Percentiles rank a stretch among this genome's conserved stretches.
These are phyloP conservation scores for Skeletonema costatum DNA, from an alignment of 108 stramenopile genomes.

Conservation along the genomic window DNA sequence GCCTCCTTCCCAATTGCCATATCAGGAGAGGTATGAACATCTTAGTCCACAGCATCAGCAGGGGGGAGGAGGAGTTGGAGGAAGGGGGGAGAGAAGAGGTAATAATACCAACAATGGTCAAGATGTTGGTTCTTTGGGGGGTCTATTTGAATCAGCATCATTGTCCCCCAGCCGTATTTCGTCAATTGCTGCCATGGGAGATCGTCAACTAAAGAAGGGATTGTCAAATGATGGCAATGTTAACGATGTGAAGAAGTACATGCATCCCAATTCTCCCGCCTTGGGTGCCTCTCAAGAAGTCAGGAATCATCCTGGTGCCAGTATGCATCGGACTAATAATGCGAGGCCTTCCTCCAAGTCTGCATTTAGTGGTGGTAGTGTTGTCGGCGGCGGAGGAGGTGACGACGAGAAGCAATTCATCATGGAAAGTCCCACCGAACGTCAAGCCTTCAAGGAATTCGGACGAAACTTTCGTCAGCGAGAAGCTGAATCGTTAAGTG, in stretches of 20 bases:
- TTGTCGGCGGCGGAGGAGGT: background rate
- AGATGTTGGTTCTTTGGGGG: background rate
- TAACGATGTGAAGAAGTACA: background rate
- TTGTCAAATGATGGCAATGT: background rate
- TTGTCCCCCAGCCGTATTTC: background rate
- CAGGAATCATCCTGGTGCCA: background rate
- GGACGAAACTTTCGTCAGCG: conserved; percentile 60
- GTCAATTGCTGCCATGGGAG: background rate
- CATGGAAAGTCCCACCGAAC: conserved; percentile 20
- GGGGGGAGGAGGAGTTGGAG: background rate
- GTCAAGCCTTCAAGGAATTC: conserved; percentile 67
- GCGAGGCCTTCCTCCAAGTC: background rate
- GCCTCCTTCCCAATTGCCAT: background rate
- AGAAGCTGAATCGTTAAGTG: conserved; percentile 55
- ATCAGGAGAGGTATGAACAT: background rate
- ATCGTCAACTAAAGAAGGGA: background rate
- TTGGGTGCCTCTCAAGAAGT: background rate
- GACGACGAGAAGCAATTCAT: conserved; percentile 23
- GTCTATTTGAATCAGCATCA: background rate
- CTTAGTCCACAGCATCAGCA: background rate
- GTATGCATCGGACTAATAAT: background rate
- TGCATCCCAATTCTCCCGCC: background rate
- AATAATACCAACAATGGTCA: background rate
- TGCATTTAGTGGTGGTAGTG: background rate
- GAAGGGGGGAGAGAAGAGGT: background rate